These are phyloP conservation scores for Beauveria sp. DNA, from an alignment of 2,329 filamentous ascomycete genomes.

Conservation along the genomic window DNA sequence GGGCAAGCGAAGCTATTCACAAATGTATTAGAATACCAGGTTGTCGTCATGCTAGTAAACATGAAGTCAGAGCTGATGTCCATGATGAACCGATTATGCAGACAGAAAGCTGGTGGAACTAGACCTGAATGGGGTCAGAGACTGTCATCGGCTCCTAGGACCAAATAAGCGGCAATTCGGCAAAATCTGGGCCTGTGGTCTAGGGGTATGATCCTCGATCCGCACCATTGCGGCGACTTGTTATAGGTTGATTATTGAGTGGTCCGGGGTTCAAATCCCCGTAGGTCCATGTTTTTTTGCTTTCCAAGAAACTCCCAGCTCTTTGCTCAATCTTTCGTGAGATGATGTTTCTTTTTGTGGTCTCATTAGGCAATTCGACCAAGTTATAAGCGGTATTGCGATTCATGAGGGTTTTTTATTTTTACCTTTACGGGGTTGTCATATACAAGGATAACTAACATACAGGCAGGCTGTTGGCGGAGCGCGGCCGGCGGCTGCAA, in stretches of 20 bases:
- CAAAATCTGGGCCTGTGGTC: constrained; percentile 5
- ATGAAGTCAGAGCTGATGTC: no score
- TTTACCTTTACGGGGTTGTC: no score
- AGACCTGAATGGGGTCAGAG: background rate
- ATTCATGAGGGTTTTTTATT: no score
- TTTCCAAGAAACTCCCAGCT: background rate
- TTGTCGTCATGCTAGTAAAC: no score
- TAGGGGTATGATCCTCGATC: constrained; percentile 9
- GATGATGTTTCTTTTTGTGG: no score
- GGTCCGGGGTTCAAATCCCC: constrained; percentile 9
- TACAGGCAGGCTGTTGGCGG: background rate
- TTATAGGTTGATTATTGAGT: background rate
- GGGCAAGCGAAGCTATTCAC: no score
- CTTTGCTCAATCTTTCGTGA: background rate
- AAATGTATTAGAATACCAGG: no score
- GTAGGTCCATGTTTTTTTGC: background rate
- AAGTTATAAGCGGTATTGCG: no score
- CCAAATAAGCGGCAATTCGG: background rate
- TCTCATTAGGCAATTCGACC: no score
- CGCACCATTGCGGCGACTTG: background rate
- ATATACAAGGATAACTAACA: background rate
- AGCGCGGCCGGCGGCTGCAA: constrained; percentile 4
- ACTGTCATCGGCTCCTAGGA: background rate
- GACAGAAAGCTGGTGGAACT: no score
- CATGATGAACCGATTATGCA: no score